These are phyloP conservation scores for Colletotrichum zoysiae DNA, from an alignment of 2,329 filamentous ascomycete species.

Conservation along the genomic window DNA sequence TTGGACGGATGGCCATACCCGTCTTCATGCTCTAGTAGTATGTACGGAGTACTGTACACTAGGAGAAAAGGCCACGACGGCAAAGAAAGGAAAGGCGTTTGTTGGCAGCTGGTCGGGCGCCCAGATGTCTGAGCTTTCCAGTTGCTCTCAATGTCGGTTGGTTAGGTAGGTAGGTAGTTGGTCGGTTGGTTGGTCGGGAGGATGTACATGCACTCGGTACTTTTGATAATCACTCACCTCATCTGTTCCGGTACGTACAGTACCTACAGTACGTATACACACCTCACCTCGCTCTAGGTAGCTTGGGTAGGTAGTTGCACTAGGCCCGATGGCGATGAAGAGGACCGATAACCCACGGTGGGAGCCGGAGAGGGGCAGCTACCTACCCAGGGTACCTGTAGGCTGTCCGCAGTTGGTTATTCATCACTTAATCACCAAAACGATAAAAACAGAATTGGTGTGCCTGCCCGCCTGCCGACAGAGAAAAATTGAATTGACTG, in stretches of 20 bases:
- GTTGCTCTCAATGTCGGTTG: not conserved
- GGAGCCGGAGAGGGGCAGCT: slow-evolving; percentile 1
- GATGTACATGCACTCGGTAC: not conserved
- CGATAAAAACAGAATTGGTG: not conserved
- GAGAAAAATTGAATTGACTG: not conserved
- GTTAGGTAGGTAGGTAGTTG: too few species aligned
- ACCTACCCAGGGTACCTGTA: too few species aligned
- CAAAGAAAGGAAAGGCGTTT: slow-evolving; percentile 25
- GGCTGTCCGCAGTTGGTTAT: not conserved
- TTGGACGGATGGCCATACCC: not conserved
- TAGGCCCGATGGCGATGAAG: slow-evolving; percentile 3
- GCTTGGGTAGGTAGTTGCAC: not conserved
- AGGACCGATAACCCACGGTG: not conserved
- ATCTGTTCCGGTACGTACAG: slow-evolving; percentile 1
- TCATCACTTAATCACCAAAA: not conserved
- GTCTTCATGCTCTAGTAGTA: not conserved
- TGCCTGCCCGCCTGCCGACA: not conserved
- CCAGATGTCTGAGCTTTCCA: slow-evolving; percentile 34
- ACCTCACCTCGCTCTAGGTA: not conserved
- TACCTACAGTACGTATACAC: too few species aligned
- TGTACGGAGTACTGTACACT: too few species aligned
- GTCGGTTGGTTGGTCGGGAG: too few species aligned
- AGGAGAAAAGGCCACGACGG: not conserved
- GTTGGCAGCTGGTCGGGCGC: slow-evolving; percentile 20
- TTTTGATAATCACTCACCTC: slow-evolving; percentile 1